Conservation (phyloP, 148 eudicot genomes). For the Arctostaphylos glauca region DNA sequence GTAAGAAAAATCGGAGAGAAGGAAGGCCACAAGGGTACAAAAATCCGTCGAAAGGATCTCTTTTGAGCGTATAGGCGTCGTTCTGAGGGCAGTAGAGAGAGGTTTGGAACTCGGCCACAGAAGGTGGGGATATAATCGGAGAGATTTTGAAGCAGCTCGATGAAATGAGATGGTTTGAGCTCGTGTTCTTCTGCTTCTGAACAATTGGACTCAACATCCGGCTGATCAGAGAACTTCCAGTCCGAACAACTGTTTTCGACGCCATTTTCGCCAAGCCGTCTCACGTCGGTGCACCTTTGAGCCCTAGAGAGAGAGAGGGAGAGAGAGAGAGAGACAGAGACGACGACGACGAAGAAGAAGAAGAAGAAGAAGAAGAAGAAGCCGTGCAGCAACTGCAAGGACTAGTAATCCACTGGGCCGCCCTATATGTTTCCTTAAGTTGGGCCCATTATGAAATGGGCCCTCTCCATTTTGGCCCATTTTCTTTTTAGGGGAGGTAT, state of each 20-base stretch:
- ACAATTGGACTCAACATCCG: constrained; percentile 35
- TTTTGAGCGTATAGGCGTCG: constrained; percentile 34
- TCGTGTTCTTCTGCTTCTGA: constrained; percentile 6
- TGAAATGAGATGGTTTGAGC: constrained; percentile 3
- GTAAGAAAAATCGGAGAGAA: constrained; percentile 63
- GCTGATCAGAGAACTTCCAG: constrained; percentile 41
- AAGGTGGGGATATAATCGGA: constrained; percentile 23
- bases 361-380: too few species aligned
- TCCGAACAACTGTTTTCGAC: constrained; percentile 58
- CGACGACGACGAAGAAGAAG: too few species aligned
- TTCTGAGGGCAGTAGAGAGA: constrained; percentile 29
- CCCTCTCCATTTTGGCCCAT: too few species aligned
- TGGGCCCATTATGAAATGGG: too few species aligned
- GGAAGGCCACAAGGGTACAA: constrained; percentile 70
- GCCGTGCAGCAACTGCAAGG: too few species aligned
- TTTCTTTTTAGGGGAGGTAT: too few species aligned
- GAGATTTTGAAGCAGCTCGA: constrained; percentile 13
- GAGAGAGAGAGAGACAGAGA: too few species aligned
- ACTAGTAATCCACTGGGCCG: too few species aligned
- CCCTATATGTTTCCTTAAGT: too few species aligned
- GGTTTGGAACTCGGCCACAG: constrained; percentile 25
- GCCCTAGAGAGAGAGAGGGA: not conserved
- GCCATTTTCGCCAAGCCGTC: constrained; percentile 27
- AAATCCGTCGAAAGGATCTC: constrained; percentile 29
- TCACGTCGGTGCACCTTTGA: too few species aligned